phyloP scores from a whole-genome alignment of 202 grass and related monocot species.

The Zoysia matrella region DNA sequence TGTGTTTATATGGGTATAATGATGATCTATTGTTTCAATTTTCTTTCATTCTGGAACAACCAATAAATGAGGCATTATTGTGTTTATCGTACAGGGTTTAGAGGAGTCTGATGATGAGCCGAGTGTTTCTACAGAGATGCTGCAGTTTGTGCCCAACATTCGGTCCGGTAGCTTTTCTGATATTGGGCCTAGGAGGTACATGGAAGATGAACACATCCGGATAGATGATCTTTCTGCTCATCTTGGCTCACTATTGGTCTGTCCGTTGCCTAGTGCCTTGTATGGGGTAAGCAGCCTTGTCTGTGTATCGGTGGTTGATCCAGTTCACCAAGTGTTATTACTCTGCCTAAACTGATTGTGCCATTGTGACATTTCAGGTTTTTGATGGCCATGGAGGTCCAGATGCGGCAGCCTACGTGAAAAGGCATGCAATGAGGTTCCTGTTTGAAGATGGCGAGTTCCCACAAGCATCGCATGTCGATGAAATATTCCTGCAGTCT shows the following conservation, averaged over 20 bases:
- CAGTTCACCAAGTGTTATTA: neutral
- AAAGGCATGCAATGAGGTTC: constrained; percentile 79
- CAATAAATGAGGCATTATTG: neutral
- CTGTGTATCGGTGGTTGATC: neutral
- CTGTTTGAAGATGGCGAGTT: constrained; percentile 83
- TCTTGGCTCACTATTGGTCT: constrained; percentile 69
- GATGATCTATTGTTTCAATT: neutral
- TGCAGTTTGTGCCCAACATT: constrained; percentile 69
- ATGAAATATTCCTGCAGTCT: constrained; percentile 57
- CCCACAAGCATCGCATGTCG: constrained; percentile 64
- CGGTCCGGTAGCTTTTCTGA: constrained; percentile 91
- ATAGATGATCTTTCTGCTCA: constrained; percentile 92
- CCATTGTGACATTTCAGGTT: constrained; percentile 50
- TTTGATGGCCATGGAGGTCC: constrained; percentile 96
- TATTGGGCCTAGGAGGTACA: constrained; percentile 84
- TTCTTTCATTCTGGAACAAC: neutral
- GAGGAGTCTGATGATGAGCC: constrained; percentile 35
- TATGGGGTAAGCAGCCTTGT: constrained; percentile 67
- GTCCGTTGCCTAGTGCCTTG: constrained; percentile 84
- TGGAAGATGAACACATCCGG: constrained; percentile 98
- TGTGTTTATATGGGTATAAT: constrained; percentile 5
- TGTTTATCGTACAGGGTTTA: constrained; percentile 47
- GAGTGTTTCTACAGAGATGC: constrained; percentile 36
- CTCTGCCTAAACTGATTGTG: neutral
- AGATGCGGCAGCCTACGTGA: constrained; percentile 89